Conservation (phyloP, 768 basidiomycete species). For the Coprinellus micaceus region DNA sequence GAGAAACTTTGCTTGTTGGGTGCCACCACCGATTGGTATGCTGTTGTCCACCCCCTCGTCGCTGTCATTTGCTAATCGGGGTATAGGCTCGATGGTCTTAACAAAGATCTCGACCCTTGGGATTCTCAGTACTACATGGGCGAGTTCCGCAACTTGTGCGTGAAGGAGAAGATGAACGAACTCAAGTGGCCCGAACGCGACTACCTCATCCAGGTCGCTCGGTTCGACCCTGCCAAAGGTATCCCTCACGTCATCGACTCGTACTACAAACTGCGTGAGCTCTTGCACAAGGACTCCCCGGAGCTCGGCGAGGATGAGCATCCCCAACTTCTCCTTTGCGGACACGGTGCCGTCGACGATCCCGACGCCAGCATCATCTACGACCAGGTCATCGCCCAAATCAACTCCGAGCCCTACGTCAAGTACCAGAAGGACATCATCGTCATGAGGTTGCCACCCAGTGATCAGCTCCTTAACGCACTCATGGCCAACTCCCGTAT, state of each 20-base stretch:
- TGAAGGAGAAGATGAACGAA: conserved; percentile 77
- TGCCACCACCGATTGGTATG: conserved; percentile 83
- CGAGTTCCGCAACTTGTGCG: conserved; percentile 75
- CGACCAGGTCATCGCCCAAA: conserved; percentile 66
- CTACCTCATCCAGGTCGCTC: conserved; percentile 89
- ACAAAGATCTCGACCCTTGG: conserved; percentile 82
- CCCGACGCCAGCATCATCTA: conserved; percentile 93
- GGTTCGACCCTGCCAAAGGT: conserved; percentile 81
- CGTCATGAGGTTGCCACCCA: conserved; percentile 78
- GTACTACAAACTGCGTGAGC: conserved; percentile 76
- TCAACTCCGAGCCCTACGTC: conserved; percentile 48
- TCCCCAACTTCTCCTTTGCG: conserved; percentile 79
- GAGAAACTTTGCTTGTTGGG: conserved; percentile 71
- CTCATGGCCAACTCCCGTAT: conserved; percentile 87
- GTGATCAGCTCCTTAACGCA: conserved; percentile 83
- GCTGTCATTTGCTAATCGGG: background rate
- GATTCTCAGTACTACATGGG: conserved; percentile 88
- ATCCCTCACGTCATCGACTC: conserved; percentile 84
- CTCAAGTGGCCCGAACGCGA: conserved; percentile 77
- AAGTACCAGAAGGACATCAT: conserved; percentile 61
- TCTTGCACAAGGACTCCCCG: conserved; percentile 45
- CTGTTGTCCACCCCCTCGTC: conserved; percentile 1
- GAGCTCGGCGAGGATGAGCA: conserved; percentile 46
- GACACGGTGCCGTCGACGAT: conserved; percentile 92
- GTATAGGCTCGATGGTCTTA: conserved; percentile 83